Base-by-base conservation (phyloP, 2,329 filamentous ascomycete species). In the Colletotrichum lini region DNA sequence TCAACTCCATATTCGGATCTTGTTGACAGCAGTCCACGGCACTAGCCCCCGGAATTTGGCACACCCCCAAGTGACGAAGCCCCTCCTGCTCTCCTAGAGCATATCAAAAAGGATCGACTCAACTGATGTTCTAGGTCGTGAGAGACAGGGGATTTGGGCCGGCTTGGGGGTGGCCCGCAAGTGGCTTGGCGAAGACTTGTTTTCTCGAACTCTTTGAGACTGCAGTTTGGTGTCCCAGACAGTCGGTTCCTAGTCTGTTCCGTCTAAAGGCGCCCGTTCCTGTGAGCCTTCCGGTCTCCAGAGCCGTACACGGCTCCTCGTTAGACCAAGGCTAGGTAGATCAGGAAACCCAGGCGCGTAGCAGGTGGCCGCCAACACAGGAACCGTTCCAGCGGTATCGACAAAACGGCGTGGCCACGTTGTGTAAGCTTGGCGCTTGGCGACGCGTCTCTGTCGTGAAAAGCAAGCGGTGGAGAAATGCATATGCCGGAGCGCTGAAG, bases 391-490 rank as follows among this genome's bases (percentile, higher is more conserved):
- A 15, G n/a, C 54, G 38, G 38, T 26, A 13, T 44, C 38, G n/a
- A 54, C 8, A 53, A 16, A 18, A 13, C 23, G 5, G 54, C 35
- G 10, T 44, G 16, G 15, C 21, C 15, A 4, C 54, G 10, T 16
- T 8, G 12, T 42, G 54, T n/a, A 13, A 15, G 30, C 52, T 54
- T 35, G 58, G 40, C 58, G 49, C 60, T 53, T 53, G 60, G 60
- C 60, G 49, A 21, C 35, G 30, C 52, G 18, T 40, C 52, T 4
- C 26, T n/a, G 23, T 53, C 8, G 26, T 30, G 50, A 12, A 21
- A 54, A 38, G 30, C 52, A 38, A 35, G 15, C 16, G 16, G 53
- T 13, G 35, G n/a, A 56, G 18, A 30, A 10, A 21, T n/a, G 10
- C 16, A 7, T 54, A 8, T 13, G 52, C 26, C n/a, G 15, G 15